These are phyloP conservation scores for Trapa bicornis DNA, from an alignment of 345 rosid species.

Conservation along the genomic window DNA sequence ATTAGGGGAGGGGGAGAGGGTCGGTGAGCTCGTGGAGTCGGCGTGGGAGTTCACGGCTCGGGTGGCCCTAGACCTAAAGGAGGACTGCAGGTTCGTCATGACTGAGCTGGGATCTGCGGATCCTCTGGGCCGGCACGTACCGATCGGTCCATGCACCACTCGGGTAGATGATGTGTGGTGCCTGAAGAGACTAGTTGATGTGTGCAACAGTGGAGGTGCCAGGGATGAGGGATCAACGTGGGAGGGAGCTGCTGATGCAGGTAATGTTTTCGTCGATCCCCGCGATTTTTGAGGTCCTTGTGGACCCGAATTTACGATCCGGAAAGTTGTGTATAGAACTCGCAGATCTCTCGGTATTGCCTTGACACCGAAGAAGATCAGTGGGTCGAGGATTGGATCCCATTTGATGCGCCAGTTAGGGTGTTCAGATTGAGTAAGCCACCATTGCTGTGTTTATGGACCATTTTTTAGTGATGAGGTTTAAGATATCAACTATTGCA, in stretches of 20 bases:
- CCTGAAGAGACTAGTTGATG: conserved; percentile 23
- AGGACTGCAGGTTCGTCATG: conserved; percentile 27
- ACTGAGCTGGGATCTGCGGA: conserved; percentile 34
- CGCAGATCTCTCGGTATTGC: not conserved
- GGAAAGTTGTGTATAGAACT: not conserved
- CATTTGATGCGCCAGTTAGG: too few relatives aligned
- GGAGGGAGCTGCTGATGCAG: conserved; percentile 12
- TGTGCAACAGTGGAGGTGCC: not conserved
- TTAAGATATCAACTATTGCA: too few relatives aligned
- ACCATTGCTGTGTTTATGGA: too few relatives aligned
- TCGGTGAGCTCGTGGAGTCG: conserved; percentile 29
- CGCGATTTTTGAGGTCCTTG: conserved; percentile 30
- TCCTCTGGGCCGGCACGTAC: conserved; percentile 30
- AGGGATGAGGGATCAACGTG: conserved; percentile 7
- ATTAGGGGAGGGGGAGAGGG: conserved; percentile 39
- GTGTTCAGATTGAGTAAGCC: too few relatives aligned
- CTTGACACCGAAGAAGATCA: too few relatives aligned
- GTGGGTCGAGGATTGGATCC: not conserved
- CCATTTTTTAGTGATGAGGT: too few relatives aligned
- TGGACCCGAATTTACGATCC: not conserved
- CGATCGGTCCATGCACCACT: conserved; percentile 20
- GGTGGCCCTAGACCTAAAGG: conserved; percentile 20
- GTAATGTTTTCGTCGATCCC: conserved; percentile 55
- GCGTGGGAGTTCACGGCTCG: conserved; percentile 30
- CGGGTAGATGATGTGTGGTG: conserved; percentile 41